Evolutionary conservation across 2,329 filamentous ascomycete species (phyloP).

Genomic region (Helotiales sp.): DNA sequence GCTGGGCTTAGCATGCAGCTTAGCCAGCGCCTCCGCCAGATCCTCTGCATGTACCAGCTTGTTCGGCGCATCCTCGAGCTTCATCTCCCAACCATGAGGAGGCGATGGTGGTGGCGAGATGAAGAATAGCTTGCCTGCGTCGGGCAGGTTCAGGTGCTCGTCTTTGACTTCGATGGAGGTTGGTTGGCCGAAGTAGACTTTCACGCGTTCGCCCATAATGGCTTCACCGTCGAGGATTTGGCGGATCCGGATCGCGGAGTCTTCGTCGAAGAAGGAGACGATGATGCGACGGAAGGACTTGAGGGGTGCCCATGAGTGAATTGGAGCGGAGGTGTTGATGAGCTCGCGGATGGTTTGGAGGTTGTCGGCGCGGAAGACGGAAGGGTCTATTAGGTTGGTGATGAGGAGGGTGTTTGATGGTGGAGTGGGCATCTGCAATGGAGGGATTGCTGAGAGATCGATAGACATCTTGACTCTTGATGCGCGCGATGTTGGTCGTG

Average conservation of each 20-base stretch:
- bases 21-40: slow-evolving; percentile 67
- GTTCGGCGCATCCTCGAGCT: slow-evolving; percentile 71
- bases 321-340: slow-evolving; percentile 69
- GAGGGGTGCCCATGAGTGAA: slow-evolving; percentile 79
- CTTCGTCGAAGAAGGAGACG: slow-evolving; percentile 74
- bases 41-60: slow-evolving; percentile 73
- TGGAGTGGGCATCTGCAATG: slow-evolving; percentile 71
- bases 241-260: slow-evolving; percentile 73
- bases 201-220: slow-evolving; percentile 71
- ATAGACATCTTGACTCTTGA: slow-evolving; percentile 60
- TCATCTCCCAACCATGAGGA: slow-evolving; percentile 72
- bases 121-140: slow-evolving; percentile 74
- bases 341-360: slow-evolving; percentile 75
- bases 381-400: slow-evolving; percentile 75
- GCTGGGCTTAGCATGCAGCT: slow-evolving; percentile 55
- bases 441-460: slow-evolving; percentile 74
- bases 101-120: slow-evolving; percentile 72
- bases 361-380: slow-evolving; percentile 77
- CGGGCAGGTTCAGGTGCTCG: slow-evolving; percentile 67
- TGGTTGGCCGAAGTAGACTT: slow-evolving; percentile 70
- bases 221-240: slow-evolving; percentile 75
- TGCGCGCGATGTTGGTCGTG: slow-evolving; percentile 35
- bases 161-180: slow-evolving; percentile 61
- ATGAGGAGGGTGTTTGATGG: slow-evolving; percentile 85
- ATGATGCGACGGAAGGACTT: slow-evolving; percentile 84